phyloP scores from a whole-genome alignment of 805 yeast genomes.

The Yarrowia sp. region DNA sequence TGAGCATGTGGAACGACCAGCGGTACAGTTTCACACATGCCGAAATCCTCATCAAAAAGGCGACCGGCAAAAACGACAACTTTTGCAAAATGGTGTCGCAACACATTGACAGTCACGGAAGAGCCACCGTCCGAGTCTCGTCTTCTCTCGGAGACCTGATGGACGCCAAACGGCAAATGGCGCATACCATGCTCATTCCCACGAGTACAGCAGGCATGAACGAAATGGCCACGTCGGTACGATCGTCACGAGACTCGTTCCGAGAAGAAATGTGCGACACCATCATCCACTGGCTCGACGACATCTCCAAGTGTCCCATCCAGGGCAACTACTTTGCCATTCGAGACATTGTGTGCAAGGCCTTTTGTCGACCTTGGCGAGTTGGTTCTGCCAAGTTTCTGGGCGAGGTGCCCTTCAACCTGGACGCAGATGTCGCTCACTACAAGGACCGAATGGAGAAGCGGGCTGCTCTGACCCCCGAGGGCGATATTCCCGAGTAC shows the following conservation, averaged over 20 bases:
- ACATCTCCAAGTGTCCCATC: conserved; percentile 53
- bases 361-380: conserved; percentile 61
- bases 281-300: conserved; percentile 61
- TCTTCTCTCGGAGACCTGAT: conserved; percentile 48
- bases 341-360: conserved; percentile 52
- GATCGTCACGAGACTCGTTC: conserved; percentile 65
- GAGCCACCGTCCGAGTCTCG: conserved; percentile 65
- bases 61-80: conserved; percentile 59
- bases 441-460: conserved; percentile 9
- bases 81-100: conserved; percentile 72
- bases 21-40: conserved; percentile 73
- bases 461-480: conserved; percentile 15
- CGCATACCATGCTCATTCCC: conserved; percentile 1
- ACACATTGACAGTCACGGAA: conserved; percentile 59
- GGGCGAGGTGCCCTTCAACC: neutral
- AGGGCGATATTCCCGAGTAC: conserved; percentile 18
- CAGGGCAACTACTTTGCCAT: conserved; percentile 48
- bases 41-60: conserved; percentile 55
- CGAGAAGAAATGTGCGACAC: conserved; percentile 79
- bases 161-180: conserved; percentile 48
- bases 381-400: conserved; percentile 44
- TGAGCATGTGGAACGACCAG: conserved; percentile 75
- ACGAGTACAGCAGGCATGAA: conserved; percentile 47
- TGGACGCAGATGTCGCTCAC: neutral
- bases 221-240: conserved; percentile 62